These are phyloP conservation scores for Salix viminalis DNA, from an alignment of 345 rosid genomes.

Conservation along the genomic window DNA sequence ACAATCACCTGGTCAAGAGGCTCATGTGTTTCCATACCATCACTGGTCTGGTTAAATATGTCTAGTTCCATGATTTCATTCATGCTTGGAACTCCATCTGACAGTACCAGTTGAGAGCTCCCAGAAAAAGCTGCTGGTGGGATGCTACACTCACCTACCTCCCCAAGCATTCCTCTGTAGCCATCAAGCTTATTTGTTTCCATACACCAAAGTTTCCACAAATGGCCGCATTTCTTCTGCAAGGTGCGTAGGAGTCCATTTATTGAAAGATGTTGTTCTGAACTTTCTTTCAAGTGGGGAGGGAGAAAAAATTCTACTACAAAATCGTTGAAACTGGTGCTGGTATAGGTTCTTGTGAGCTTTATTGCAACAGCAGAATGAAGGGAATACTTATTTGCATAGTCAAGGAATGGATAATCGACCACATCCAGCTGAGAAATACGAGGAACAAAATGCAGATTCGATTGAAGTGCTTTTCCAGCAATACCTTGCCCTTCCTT, in stretches of 20 bases:
- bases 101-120: too few species aligned
- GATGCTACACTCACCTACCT: too few species aligned
- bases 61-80: too few species aligned
- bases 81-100: too few species aligned
- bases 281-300: neutral
- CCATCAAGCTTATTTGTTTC: too few species aligned
- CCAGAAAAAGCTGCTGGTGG: too few species aligned
- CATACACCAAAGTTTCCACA: too few species aligned
- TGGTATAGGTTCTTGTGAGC: neutral
- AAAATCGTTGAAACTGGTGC: neutral
- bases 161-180: too few species aligned
- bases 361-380: neutral
- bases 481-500: neutral
- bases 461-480: neutral
- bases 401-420: neutral
- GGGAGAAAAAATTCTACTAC: neutral
- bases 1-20: too few species aligned
- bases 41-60: too few species aligned
- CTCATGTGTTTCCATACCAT: too few species aligned
- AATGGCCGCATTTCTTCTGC: neutral
- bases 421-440: neutral
- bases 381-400: neutral
- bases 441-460: neutral
- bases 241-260: neutral
- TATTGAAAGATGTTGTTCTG: neutral